These are phyloP conservation scores for Neurospora sp. DNA, from an alignment of 495 filamentous ascomycete genomes.

Conservation along the genomic window DNA sequence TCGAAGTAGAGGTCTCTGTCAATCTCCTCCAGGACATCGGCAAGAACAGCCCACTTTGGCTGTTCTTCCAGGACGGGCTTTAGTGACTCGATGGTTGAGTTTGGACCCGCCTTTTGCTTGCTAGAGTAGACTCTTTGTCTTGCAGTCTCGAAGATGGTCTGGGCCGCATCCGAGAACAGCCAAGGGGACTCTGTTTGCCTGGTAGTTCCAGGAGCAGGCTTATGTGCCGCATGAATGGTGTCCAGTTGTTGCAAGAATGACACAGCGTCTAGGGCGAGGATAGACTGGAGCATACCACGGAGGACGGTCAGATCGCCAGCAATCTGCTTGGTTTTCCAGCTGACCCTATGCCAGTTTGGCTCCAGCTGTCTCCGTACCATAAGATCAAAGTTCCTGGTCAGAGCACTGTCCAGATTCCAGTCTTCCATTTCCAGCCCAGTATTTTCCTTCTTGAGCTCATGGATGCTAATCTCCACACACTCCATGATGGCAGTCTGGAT, in stretches of 20 bases:
- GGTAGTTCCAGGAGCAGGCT: slow-evolving; percentile 78
- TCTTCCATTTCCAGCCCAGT: slow-evolving; percentile 89
- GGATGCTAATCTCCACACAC: slow-evolving; percentile 89
- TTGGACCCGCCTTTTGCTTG: slow-evolving; percentile 28
- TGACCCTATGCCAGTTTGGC: slow-evolving; percentile 94
- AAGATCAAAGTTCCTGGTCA: slow-evolving; percentile 86
- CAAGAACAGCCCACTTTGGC: slow-evolving; percentile 84
- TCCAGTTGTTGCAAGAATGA: slow-evolving; percentile 89
- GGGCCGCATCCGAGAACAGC: slow-evolving; percentile 92
- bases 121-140: slow-evolving; percentile 77
- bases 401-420: slow-evolving; percentile 91
- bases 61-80: slow-evolving; percentile 86
- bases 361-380: slow-evolving; percentile 84
- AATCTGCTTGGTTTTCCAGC: slow-evolving; percentile 88
- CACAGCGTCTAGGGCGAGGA: slow-evolving; percentile 84
- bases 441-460: slow-evolving; percentile 83
- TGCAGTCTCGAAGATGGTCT: slow-evolving; percentile 86
- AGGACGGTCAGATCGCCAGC: slow-evolving; percentile 80
- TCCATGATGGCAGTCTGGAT: slow-evolving; percentile 93
- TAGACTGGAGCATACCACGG: slow-evolving; percentile 71
- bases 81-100: slow-evolving; percentile 51
- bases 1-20: slow-evolving; percentile 86
- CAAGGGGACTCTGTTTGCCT: slow-evolving; percentile 87
- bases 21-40: slow-evolving; percentile 85
- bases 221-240: slow-evolving; percentile 83